Base-by-base conservation (phyloP, 2,329 filamentous ascomycete species). In the Hawksworthiomyces lignivorus region DNA sequence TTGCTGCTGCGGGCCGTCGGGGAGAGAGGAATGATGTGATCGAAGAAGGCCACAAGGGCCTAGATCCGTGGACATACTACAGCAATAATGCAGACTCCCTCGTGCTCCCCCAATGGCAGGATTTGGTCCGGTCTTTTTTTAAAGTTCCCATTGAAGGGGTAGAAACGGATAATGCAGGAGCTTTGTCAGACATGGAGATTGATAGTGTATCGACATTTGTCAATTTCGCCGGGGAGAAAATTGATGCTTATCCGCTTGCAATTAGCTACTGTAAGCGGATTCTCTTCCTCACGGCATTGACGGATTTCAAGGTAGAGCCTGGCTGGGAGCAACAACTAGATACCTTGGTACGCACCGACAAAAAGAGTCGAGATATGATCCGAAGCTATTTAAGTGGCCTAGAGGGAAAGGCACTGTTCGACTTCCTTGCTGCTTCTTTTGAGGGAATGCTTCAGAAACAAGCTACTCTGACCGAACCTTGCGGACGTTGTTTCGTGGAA, bases 301-400 rank as follows among this genome's bases (percentile, higher is more conserved):
- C 61, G 29, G 48, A 72, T 36, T 67, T 72, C 43, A 71, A 74
- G 9, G 59, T 87, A 19, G 83, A 90, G 51, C 79, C 83, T 34
- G 85, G 90, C 48, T 97, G 92, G 92, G 84, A 88, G 56, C 72
- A 81, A 34, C 82, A 84, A 50, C 68, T 97, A 3, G 84, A 89
- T 50, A 76, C 80, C 2, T 70, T 83, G 7, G 69, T 92, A 22
- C 73, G 79, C 30, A 84, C 82, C 5, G 84, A 90, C 54, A 71
- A 82, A 44, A 65, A 71, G 34, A 77, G 78, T 10, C 73, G 86
- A 30, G 61, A 71, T 20, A 70, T 70, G 6, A 70, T 88, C 42
- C 73, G 70, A 41, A 54, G 56, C 1, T 77, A 82, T 48, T 54
- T 84, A 5, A 1, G 6, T 10, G 7, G 7, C 12, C 12, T 30